These are phyloP conservation scores for Geosiphon pyriformis DNA, from an alignment of 192 early-diverging fungal species.

Conservation along the genomic window DNA sequence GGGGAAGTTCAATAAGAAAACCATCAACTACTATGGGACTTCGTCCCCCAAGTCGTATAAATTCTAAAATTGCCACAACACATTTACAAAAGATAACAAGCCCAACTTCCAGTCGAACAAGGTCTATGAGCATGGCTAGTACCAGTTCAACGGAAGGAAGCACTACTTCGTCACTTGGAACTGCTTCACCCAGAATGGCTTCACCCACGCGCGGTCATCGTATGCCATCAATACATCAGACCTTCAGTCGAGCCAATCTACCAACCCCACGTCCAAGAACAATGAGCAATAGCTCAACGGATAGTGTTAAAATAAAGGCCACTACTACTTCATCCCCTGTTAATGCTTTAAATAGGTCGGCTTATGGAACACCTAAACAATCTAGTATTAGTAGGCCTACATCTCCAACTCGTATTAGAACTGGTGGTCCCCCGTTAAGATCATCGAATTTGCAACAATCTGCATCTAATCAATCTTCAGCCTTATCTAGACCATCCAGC, in stretches of 20 bases:
- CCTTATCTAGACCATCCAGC: neutral
- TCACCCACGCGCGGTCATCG: conserved; percentile 7
- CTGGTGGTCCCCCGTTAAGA: neutral
- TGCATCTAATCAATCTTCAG: conserved; percentile 3
- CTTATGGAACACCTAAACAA: neutral
- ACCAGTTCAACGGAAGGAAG: conserved; percentile 24
- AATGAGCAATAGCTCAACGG: conserved; percentile 16
- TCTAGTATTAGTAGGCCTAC: conserved; percentile 7
- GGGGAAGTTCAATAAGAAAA: conserved; percentile 1
- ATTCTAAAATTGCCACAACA: conserved; percentile 16
- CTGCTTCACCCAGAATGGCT: conserved; percentile 13
- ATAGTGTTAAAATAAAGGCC: conserved; percentile 2
- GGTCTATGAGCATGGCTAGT: conserved; percentile 16
- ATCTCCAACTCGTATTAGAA: conserved; percentile 5
- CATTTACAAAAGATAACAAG: neutral
- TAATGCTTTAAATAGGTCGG: conserved; percentile 9
- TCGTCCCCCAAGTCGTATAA: conserved; percentile 11
- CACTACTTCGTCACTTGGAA: conserved; percentile 14
- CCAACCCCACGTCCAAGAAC: conserved; percentile 18
- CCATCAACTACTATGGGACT: conserved; percentile 5
- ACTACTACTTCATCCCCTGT: neutral
- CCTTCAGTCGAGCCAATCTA: neutral
- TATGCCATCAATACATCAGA: neutral
- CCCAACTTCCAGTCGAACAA: neutral
- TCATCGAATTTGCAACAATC: neutral